phyloP scores from a whole-genome alignment of 768 basidiomycete species.

The Boletales sp. region DNA sequence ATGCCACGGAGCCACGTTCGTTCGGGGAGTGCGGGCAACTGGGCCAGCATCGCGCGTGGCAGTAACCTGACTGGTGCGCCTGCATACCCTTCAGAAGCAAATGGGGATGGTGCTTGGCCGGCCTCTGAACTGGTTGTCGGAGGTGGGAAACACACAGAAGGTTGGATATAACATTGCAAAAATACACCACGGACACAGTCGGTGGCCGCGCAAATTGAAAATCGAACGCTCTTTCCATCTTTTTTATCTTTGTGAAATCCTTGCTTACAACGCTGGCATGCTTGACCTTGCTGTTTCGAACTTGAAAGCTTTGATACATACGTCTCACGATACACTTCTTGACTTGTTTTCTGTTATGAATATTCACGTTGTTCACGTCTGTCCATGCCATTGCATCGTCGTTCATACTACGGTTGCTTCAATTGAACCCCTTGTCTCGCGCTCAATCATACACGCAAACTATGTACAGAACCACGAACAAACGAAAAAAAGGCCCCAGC shows the following conservation, averaged over 20 bases:
- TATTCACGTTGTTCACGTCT: slow-evolving; percentile 41
- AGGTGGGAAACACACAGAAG: slow-evolving; percentile 53
- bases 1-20: slow-evolving; percentile 63
- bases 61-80: slow-evolving; percentile 46
- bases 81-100: slow-evolving; percentile 54
- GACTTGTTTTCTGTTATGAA: slow-evolving; percentile 35
- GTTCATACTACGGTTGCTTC: slow-evolving; percentile 45
- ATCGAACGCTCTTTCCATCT: slow-evolving; percentile 37
- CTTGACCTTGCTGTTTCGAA: slow-evolving; percentile 8
- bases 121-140: slow-evolving; percentile 50
- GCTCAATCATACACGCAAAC: slow-evolving; percentile 4
- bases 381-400: slow-evolving; percentile 16
- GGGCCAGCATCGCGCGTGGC: slow-evolving; percentile 60
- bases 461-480: too few species aligned
- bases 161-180: slow-evolving; percentile 32
- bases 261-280: slow-evolving; percentile 5
- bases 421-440: slow-evolving; percentile 33
- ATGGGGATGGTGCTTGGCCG: slow-evolving; percentile 56
- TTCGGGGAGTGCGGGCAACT: slow-evolving; percentile 79
- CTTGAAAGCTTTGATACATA: slow-evolving; percentile 22
- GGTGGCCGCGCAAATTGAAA: slow-evolving; percentile 18
- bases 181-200: slow-evolving; percentile 5
- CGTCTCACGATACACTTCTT: slow-evolving; percentile 34
- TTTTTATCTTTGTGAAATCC: slow-evolving; percentile 6
- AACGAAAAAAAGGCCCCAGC: background rate